Percentiles rank a stretch among this genome's conserved stretches.
Evolutionary conservation across 176 grass and related monocot genomes (phyloP).

Genomic region (Echinochloa phyllopogon): DNA sequence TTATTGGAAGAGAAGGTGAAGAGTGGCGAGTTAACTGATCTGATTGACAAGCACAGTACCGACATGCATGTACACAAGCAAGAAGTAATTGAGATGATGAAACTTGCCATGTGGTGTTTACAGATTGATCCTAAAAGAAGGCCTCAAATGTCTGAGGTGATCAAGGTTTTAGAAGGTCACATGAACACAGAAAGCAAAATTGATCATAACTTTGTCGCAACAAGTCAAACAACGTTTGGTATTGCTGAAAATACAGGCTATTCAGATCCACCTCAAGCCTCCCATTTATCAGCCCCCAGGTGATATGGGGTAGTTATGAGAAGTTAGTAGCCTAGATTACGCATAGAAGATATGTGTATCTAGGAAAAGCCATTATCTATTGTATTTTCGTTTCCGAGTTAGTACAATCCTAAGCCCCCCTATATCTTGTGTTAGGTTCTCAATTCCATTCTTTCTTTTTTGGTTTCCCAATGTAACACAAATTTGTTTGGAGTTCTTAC

Average conservation of each 20-base stretch:
- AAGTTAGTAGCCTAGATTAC: no score
- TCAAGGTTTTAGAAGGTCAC: constrained; percentile 53
- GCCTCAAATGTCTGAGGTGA: constrained; percentile 54
- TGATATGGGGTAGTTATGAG: neutral
- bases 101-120: constrained; percentile 59
- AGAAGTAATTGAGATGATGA: constrained; percentile 46
- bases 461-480: no score
- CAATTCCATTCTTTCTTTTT: no score
- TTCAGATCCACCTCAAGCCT: constrained; percentile 30
- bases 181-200: constrained; percentile 22
- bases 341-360: no score
- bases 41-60: constrained; percentile 16
- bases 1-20: constrained; percentile 46
- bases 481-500: no score
- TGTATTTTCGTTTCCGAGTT: no score
- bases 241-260: neutral
- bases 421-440: neutral
- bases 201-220: constrained; percentile 32
- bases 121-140: constrained; percentile 43
- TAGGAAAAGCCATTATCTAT: no score
- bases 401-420: neutral
- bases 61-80: constrained; percentile 21
- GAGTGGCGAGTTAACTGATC: constrained; percentile 19
- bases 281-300: constrained; percentile 39
- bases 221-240: neutral